Base-by-base conservation (phyloP, 305 asterid species). In the Euphrasia arctica region DNA sequence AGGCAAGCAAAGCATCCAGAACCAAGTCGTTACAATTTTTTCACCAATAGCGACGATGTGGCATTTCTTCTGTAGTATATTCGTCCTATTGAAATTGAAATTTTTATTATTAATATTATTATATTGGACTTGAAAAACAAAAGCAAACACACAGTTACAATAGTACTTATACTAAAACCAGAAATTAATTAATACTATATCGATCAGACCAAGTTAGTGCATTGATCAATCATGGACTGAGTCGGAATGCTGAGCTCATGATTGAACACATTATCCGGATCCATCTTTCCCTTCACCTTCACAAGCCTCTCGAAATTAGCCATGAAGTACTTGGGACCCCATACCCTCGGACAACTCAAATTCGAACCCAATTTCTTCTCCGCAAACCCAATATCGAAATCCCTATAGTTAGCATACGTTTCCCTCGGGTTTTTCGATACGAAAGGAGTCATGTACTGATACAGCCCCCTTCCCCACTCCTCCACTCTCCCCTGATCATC, bases 351-450 rank as follows among this genome's bases (percentile, higher is more conserved):
- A 55, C 79, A 68, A 0, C 74, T 59, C 31, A 74, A 73, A 62
- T 82, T 77, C 29, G 83, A 69, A 29, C 69, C 81, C 18, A n/a
- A n/a, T n/a, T 73, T 75, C 27, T 5, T 5, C 5, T 51, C 68
- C 71, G 55, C 66, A 34, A 18, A 18, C 22, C 83, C 90, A 11
- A 72, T 49, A 39, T 71, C 83, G 4, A 88, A 89, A 79, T 88
- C 96, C 49, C 89, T 80, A 60, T 88, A 88, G 67, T 88, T 88
- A 66, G 83, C 93, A 32, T 85, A 88, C 0, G 95, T 87, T 70
- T 82, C 83, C 64, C 96, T 80, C 1, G 96, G 93, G 25, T 49
- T 49, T 1, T 15, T 79, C 9, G 91, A 80, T 2, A 74, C 89
- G 49, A 80, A 85, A 0, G 77, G 58, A 1, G 78, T 76, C 96